Conservation (phyloP, 345 rosid species). For the Lepidium africanum region DNA sequence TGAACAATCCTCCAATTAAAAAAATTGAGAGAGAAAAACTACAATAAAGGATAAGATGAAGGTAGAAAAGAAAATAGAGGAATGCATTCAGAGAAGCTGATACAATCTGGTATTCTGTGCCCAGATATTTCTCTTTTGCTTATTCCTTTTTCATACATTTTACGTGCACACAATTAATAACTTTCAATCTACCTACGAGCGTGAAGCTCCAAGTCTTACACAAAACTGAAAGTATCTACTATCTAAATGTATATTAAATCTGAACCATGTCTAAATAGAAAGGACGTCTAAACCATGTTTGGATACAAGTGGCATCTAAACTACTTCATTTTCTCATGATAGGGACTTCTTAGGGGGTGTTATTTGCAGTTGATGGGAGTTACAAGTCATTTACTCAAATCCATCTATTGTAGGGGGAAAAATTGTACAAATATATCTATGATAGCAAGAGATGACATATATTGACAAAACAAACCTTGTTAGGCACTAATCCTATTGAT, state of each 20-base stretch:
- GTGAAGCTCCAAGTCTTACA: not conserved
- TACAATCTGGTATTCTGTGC: not conserved
- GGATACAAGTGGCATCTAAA: not conserved
- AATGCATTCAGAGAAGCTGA: not conserved
- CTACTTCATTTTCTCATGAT: not conserved
- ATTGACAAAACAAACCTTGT: conserved; percentile 55
- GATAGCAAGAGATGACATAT: not conserved
- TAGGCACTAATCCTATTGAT: conserved; percentile 70
- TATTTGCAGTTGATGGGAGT: not conserved
- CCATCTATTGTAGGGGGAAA: not conserved
- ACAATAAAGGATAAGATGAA: not conserved
- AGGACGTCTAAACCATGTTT: not conserved
- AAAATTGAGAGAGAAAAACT: not conserved
- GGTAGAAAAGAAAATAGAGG: not conserved
- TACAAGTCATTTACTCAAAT: not conserved
- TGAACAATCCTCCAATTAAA: not conserved
- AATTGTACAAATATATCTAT: not conserved
- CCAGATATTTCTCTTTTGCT: not conserved
- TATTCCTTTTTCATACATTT: not conserved
- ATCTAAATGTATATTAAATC: not conserved
- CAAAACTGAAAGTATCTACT: not conserved
- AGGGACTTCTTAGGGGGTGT: not conserved
- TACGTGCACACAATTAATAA: not conserved
- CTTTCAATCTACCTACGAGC: not conserved
- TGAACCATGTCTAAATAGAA: not conserved